Base-by-base conservation (phyloP, 768 basidiomycete species). In the Lactarius trivialis region DNA sequence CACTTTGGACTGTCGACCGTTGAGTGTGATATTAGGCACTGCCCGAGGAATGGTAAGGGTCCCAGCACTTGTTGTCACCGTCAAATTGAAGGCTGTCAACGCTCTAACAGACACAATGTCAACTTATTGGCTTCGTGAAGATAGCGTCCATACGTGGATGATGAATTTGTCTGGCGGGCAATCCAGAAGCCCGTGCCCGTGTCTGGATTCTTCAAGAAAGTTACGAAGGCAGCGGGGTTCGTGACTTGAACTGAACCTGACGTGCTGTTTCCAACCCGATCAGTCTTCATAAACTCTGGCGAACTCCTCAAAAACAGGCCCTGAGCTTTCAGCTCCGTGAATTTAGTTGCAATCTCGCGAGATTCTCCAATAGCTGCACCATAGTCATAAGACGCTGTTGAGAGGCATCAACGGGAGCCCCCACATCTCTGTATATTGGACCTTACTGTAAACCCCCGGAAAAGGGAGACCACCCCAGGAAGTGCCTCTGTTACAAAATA, bases 401-500 rank as follows among this genome's bases (percentile, higher is more conserved):
- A 3, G 8, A 12, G 28, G 51, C 19, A 41, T 65, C 45, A 61
- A 57, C 7, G 8, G 14, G 28, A 19, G 17, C 37, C 21, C 41
- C n/a, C 3, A 3, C 30, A 4, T 4, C 54, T 12, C 7, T 54
- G 14, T 39, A 26, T n/a, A 21, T 48, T 28, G 56, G 45, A 52
- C 70, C 73, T 71, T 69, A 71, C 78, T 84, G 70, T 86, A 85
- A 17, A 89, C 91, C 9, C 85, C 88, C 15, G 82, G 90, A 76
- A 84, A 89, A 1, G 91, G 87, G 48, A 93, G 76, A 11, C 79
- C 87, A 43, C 89, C 91, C 89, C 90, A 93, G 14, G 87, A 91
- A 0, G 91, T 93, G 26, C 91, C 91, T 8, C 91, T 91, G 61
- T 41, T 14, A 58, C 53, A 24, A 36, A 2, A 17, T 37, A 39